Conservation (phyloP, 2,329 filamentous ascomycete species). For the Paecilomyces variotii region DNA sequence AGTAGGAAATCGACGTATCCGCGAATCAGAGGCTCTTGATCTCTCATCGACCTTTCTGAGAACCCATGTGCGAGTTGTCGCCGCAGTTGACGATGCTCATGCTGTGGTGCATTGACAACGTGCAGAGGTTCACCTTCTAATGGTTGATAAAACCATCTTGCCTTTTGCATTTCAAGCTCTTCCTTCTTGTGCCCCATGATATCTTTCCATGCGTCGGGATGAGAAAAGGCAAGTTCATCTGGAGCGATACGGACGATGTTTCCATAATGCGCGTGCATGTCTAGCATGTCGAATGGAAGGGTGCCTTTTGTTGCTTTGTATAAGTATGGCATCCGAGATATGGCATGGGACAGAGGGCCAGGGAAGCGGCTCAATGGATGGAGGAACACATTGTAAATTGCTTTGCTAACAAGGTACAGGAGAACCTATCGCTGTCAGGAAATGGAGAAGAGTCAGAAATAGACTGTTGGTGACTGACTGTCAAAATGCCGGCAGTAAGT, state of each 20-base stretch:
- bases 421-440: background rate
- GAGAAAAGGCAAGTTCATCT: constrained; percentile 17
- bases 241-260: constrained; percentile 21
- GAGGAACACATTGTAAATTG: constrained; percentile 16
- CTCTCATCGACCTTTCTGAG: constrained; percentile 33
- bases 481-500: background rate
- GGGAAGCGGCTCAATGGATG: constrained; percentile 17
- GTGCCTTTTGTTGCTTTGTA: constrained; percentile 9
- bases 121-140: constrained; percentile 5
- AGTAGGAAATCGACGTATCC: constrained; percentile 16
- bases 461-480: background rate
- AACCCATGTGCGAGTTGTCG: constrained; percentile 32
- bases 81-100: constrained; percentile 20
- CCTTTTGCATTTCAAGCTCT: constrained; percentile 8
- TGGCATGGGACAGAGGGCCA: constrained; percentile 9
- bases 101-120: constrained; percentile 12
- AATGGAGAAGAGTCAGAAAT: background rate
- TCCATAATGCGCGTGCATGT: constrained; percentile 20
- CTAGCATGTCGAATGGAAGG: constrained; percentile 13
- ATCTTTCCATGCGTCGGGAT: constrained; percentile 19
- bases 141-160: constrained; percentile 9
- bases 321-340: constrained; percentile 10
- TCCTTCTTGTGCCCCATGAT: constrained; percentile 17
- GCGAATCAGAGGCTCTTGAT: constrained; percentile 29
- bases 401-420: background rate